These are phyloP conservation scores for Cucurbita maxima DNA, from an alignment of 306 rosid species.

Conservation along the genomic window DNA sequence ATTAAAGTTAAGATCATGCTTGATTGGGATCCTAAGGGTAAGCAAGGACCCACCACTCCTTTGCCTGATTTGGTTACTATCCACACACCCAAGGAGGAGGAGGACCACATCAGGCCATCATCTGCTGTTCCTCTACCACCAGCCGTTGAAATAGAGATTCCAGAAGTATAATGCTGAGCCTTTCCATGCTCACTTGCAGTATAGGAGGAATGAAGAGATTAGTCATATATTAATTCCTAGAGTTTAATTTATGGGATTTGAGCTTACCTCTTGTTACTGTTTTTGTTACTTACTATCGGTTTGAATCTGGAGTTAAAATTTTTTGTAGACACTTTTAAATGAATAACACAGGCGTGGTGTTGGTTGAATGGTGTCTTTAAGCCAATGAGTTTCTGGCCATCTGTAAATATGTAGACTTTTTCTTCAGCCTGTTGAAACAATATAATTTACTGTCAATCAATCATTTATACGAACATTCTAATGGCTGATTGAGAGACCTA, in stretches of 20 bases:
- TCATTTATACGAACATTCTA: too few relatives aligned
- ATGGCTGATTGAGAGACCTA: too few relatives aligned
- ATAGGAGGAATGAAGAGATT: not conserved
- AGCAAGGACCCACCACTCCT: constrained; percentile 56
- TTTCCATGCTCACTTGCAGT: not conserved
- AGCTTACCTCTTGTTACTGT: not conserved
- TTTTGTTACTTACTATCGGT: not conserved
- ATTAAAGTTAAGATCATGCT: constrained; percentile 66
- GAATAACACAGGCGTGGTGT: not conserved
- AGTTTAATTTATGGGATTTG: not conserved
- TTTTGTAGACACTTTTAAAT: not conserved
- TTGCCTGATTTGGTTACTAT: constrained; percentile 42
- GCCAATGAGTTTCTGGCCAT: not conserved
- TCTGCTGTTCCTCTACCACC: not conserved
- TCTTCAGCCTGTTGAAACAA: not conserved
- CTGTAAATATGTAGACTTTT: too few relatives aligned
- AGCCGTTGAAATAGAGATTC: constrained; percentile 12
- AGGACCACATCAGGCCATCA: constrained; percentile 4
- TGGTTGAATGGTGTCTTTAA: not conserved
- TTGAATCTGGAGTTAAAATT: not conserved
- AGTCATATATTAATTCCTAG: not conserved
- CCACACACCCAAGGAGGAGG: constrained; percentile 18
- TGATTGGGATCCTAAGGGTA: constrained; percentile 74
- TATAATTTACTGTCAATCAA: too few relatives aligned
- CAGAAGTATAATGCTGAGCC: not conserved